Evolutionary conservation across 345 rosid species (phyloP).

Genomic region (Tarenaya hassleriana): DNA sequence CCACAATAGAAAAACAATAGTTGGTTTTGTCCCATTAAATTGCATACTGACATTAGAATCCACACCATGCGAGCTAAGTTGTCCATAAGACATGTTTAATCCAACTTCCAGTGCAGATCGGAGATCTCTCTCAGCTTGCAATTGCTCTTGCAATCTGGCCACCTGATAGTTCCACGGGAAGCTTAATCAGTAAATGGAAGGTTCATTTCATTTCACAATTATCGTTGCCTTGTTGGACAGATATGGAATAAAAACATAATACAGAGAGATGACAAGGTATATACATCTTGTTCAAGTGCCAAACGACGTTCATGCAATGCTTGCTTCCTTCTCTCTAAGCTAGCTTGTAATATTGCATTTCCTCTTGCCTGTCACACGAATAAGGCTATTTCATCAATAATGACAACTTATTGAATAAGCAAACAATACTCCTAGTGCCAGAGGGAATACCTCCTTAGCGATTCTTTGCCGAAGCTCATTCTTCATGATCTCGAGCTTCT

Average conservation of each 20-base stretch:
- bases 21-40: constrained; percentile 6
- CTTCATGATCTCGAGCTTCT: constrained; percentile 90
- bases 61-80: constrained; percentile 70
- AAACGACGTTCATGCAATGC: constrained; percentile 97
- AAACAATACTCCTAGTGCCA: constrained; percentile 18
- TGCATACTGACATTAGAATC: constrained; percentile 71
- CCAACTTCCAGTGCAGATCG: constrained; percentile 97
- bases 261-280: constrained; percentile 13
- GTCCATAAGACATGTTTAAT: constrained; percentile 92
- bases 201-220: not conserved
- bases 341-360: constrained; percentile 92
- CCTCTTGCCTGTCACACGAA: constrained; percentile 67
- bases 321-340: constrained; percentile 98
- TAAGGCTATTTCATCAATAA: constrained; percentile 23
- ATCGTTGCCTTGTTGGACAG: too few species aligned
- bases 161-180: constrained; percentile 39
- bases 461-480: constrained; percentile 93
- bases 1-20: not conserved
- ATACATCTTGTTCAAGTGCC: constrained; percentile 99
- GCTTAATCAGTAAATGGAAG: constrained; percentile 10
- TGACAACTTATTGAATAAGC: constrained; percentile 10
- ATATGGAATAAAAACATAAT: constrained; percentile 9
- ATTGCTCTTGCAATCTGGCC: constrained; percentile 90
- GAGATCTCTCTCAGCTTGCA: constrained; percentile 97
- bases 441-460: constrained; percentile 73